A percentile compares a stretch with the other conserved stretches of the same genome.
phyloP scores from a whole-genome alignment of 2,329 filamentous ascomycete genomes.

The Ophiognomonia clavigignenti-juglandacearum region DNA sequence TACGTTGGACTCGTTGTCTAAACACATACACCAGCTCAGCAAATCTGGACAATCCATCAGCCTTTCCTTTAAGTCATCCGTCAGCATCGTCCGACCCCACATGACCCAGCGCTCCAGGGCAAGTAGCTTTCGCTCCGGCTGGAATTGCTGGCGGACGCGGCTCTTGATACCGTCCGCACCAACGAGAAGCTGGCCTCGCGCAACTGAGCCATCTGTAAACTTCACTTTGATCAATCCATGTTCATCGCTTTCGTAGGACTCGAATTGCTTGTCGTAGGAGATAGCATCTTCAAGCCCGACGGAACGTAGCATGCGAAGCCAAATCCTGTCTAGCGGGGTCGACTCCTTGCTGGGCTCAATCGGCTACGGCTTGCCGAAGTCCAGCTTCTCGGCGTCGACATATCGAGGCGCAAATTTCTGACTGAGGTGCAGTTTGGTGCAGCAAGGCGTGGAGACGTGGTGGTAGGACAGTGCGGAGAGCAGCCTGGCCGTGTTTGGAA shows the following conservation, averaged over 20 bases:
- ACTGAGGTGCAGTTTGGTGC: slow-evolving; percentile 18
- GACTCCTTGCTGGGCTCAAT: slow-evolving; percentile 10
- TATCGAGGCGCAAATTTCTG: slow-evolving; percentile 23
- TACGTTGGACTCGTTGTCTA: slow-evolving; percentile 23
- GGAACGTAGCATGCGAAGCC: slow-evolving; percentile 24
- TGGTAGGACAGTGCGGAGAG: slow-evolving; percentile 23
- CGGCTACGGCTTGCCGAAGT: slow-evolving; percentile 18
- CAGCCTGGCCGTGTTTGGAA: slow-evolving; percentile 21
- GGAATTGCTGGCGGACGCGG: slow-evolving; percentile 26
- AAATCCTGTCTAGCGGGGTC: slow-evolving; percentile 25
- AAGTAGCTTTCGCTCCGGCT: slow-evolving; percentile 24
- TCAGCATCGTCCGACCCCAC: slow-evolving; percentile 26
- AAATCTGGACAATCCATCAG: slow-evolving; percentile 18
- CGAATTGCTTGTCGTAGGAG: slow-evolving; percentile 26
- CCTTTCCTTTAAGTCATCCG: slow-evolving; percentile 17
- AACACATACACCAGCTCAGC: slow-evolving; percentile 26
- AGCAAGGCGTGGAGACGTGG: slow-evolving; percentile 20
- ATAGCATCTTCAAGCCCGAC: slow-evolving; percentile 23
- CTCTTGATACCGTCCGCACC: slow-evolving; percentile 28
- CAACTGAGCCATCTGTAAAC: slow-evolving; percentile 24
- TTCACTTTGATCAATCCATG: slow-evolving; percentile 17
- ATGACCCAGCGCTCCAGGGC: slow-evolving; percentile 27
- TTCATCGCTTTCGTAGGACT: slow-evolving; percentile 19
- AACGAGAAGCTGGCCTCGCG: slow-evolving; percentile 22
- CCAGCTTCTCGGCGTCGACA: slow-evolving; percentile 21